phyloP scores from a whole-genome alignment of 441 rosid species.

The Omphalea diandra region DNA sequence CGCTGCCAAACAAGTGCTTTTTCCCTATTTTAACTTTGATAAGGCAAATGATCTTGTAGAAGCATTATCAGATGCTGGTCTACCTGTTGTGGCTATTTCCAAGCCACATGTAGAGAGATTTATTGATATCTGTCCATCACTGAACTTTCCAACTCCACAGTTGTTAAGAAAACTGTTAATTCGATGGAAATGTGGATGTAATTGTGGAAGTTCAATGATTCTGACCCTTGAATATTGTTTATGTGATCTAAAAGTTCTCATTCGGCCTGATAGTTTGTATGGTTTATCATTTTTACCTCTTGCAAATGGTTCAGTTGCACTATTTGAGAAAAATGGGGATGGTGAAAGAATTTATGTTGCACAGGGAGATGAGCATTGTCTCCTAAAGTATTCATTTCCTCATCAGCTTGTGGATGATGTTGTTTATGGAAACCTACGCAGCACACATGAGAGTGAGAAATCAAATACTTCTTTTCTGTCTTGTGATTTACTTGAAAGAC shows the following conservation, averaged over 20 bases:
- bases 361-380: slow-evolving; percentile 68
- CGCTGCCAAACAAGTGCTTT: slow-evolving; percentile 89
- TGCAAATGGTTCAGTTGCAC: slow-evolving; percentile 82
- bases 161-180: slow-evolving; percentile 72
- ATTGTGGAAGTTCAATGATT: slow-evolving; percentile 59
- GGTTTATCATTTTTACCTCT: slow-evolving; percentile 93
- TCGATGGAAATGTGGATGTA: slow-evolving; percentile 76
- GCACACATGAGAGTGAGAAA: slow-evolving; percentile 66
- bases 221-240: slow-evolving; percentile 94
- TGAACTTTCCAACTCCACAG: slow-evolving; percentile 84
- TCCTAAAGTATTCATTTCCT: slow-evolving; percentile 83
- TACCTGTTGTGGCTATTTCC: slow-evolving; percentile 70
- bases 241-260: slow-evolving; percentile 62
- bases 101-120: slow-evolving; percentile 71
- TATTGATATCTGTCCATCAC: slow-evolving; percentile 66
- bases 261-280: slow-evolving; percentile 49
- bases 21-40: slow-evolving; percentile 81
- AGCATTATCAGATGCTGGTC: slow-evolving; percentile 86
- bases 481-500: slow-evolving; percentile 85
- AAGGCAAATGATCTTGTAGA: slow-evolving; percentile 70
- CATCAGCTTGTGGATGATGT: slow-evolving; percentile 71
- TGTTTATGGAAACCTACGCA: slow-evolving; percentile 66
- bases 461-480: slow-evolving; percentile 83
- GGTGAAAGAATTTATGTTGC: slow-evolving; percentile 86
- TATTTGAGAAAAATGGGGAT: slow-evolving; percentile 70